Percentiles rank a stretch among this genome's conserved stretches.
phyloP scores from a whole-genome alignment of 352 stramenopile genomes.

The Globisporangium viniferum region DNA sequence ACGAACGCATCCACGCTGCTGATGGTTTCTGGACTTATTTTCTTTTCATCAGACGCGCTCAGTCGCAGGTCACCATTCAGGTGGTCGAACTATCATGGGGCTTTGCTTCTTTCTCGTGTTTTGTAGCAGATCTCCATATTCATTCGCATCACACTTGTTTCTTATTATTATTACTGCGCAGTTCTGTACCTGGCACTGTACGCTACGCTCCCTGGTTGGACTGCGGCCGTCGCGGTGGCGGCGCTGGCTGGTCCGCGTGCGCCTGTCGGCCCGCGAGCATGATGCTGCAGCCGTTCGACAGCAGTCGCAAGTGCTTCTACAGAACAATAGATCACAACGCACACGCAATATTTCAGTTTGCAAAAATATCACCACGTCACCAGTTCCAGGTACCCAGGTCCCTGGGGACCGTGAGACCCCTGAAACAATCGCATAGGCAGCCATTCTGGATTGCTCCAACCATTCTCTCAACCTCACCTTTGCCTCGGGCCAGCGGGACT shows the following conservation, averaged over 20 bases:
- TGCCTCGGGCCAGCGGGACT: conserved; percentile 60
- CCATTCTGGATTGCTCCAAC: not conserved
- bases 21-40: conserved; percentile 20
- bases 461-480: conserved; percentile 25
- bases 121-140: not conserved
- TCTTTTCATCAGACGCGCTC: not conserved
- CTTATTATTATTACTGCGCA: too few species aligned
- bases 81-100: not conserved
- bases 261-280: conserved; percentile 32
- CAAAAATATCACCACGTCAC: not conserved
- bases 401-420: not conserved
- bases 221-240: not conserved
- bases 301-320: conserved; percentile 55
- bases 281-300: conserved; percentile 79
- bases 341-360: not conserved
- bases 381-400: not conserved
- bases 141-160: not conserved
- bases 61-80: not conserved
- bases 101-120: not conserved
- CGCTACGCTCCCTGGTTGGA: conserved; percentile 2
- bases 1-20: conserved; percentile 8
- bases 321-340: not conserved
- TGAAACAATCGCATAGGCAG: not conserved
- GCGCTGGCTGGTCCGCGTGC: not conserved
- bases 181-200: not conserved